phyloP scores from a whole-genome alignment of 2,329 filamentous ascomycete species.

The Beauveria sp. region DNA sequence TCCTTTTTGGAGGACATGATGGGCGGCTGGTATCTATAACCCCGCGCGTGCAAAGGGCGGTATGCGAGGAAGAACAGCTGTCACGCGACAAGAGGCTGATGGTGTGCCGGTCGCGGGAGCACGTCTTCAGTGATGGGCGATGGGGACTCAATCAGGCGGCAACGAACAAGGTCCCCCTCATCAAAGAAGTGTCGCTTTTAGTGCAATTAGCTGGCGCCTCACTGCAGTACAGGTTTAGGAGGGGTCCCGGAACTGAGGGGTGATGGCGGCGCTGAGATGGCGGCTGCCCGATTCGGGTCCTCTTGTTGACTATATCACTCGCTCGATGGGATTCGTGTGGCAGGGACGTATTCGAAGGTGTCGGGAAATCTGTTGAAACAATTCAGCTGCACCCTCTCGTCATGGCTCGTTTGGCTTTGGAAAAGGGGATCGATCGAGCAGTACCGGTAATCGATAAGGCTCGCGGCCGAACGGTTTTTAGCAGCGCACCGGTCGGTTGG shows the following conservation, averaged over 20 bases:
- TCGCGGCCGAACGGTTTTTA: no score
- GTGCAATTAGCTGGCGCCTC: neutral
- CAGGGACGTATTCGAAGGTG: no score
- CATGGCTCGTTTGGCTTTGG: neutral
- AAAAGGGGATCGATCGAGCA: neutral
- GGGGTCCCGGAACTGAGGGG: neutral
- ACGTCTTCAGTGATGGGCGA: neutral
- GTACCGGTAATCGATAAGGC: constrained; percentile 7
- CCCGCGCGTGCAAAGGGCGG: constrained; percentile 7
- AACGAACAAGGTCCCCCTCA: neutral
- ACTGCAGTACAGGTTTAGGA: neutral
- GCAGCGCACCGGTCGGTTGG: neutral
- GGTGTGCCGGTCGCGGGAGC: neutral
- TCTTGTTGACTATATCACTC: neutral
- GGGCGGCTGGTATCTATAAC: constrained; percentile 14
- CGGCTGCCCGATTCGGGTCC: neutral
- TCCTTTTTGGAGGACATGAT: constrained; percentile 45
- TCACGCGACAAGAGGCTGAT: constrained; percentile 14
- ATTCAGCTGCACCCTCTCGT: neutral
- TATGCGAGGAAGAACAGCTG: constrained; percentile 1
- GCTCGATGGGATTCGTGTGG: neutral
- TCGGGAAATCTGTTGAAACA: neutral
- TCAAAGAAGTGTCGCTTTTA: neutral
- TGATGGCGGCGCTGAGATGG: neutral
- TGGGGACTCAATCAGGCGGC: neutral